Evolutionary conservation across 2,329 filamentous ascomycete species (phyloP), one percentile per base, ranked within the genome.

Genomic region (Sporothrix brunneoviolacea): DNA sequence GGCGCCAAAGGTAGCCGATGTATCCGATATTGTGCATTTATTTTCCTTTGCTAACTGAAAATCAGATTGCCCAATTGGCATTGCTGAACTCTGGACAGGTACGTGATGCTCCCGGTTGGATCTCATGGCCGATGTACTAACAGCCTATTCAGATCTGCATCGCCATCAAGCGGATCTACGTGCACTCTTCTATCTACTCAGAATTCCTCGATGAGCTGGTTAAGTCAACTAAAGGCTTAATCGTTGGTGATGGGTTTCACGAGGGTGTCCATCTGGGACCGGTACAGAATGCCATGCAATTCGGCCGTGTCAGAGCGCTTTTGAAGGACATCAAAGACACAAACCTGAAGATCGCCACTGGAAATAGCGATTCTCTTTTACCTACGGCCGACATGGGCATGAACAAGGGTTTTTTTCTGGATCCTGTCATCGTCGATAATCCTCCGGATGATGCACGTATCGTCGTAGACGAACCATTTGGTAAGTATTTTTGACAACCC

Each of bases 221-320:
- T 50, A 68, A 66, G 43, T 68, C 70, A 36, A 68, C 72, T 2
- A 66, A 72, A 37, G 53, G 37, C 6, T 63, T 60, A 50, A 71
- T 70, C 52, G 65, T 66, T 6, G 74, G 73, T 4, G 68, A 69
- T 1, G 70, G 68, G 3, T 65, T 69, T 8, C 62, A 73, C 50
- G 61, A 63, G 8, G 69, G 67, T 28, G 69, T 70, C 2, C 50
- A 62, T 8, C 55, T 78, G 18, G 77, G 78, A 1, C 80, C 80
- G 0, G 63, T 83, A 1, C 78, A 81, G 56, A 83, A 82, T 61
- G 61, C 67, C 48, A 76, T 80, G 74, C 80, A 83, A 60, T 82
- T 70, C 60, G 69, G 74, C 8, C 71, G 71, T 22, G 75, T 79
- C 37, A 73, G 76, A 52, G 62, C 69, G 1, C 70, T 80, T 46